Evolutionary conservation across 2,329 filamentous ascomycete species (phyloP).

Genomic region (Coleophoma crateriformis): DNA sequence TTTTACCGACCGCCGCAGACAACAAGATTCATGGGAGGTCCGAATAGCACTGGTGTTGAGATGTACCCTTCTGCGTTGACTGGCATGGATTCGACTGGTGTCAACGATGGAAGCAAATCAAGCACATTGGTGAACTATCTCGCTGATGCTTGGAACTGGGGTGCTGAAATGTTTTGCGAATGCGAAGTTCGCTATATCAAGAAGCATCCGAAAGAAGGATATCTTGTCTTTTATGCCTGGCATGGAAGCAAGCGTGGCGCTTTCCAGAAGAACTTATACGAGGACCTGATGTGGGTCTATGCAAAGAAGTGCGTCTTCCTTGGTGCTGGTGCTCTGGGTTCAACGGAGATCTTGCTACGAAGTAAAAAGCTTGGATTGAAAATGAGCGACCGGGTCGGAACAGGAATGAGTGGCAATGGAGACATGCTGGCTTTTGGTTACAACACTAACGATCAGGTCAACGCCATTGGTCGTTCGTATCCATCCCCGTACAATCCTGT

Average conservation of each 20-base stretch:
- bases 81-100: slow-evolving; percentile 57
- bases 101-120: slow-evolving; percentile 65
- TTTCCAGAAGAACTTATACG: slow-evolving; percentile 48
- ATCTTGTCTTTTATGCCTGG: slow-evolving; percentile 61
- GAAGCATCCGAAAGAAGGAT: slow-evolving; percentile 46
- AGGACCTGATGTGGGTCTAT: slow-evolving; percentile 62
- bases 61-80: slow-evolving; percentile 56
- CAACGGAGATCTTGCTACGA: slow-evolving; percentile 59
- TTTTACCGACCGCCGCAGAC: slow-evolving; percentile 55
- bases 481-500: slow-evolving; percentile 46
- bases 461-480: slow-evolving; percentile 46
- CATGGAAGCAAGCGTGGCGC: slow-evolving; percentile 51
- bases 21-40: slow-evolving; percentile 54
- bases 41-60: slow-evolving; percentile 58
- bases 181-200: slow-evolving; percentile 61
- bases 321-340: slow-evolving; percentile 58
- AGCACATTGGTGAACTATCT: slow-evolving; percentile 63
- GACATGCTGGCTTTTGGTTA: slow-evolving; percentile 62
- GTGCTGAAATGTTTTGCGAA: slow-evolving; percentile 65
- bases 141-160: slow-evolving; percentile 67
- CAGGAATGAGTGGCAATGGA: slow-evolving; percentile 60
- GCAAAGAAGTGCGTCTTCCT: slow-evolving; percentile 61
- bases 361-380: slow-evolving; percentile 52
- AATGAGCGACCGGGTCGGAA: slow-evolving; percentile 52
- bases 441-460: slow-evolving; percentile 51